Evolutionary conservation across 192 early-diverging fungal genomes (phyloP), one percentile per base, ranked within the genome.

Genomic region (Backusella tarrabulga): DNA sequence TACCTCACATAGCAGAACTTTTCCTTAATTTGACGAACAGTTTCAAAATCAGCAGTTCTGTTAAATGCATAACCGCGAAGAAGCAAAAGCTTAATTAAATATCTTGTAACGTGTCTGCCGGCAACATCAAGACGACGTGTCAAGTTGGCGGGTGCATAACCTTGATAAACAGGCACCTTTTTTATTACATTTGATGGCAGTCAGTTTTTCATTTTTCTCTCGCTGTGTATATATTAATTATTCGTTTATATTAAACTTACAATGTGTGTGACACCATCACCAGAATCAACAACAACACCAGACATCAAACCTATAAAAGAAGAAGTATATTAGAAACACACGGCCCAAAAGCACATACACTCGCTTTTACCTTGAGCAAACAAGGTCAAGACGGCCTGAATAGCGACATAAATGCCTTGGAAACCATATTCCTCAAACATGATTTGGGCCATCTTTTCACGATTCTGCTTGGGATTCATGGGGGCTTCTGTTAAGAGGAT

Each of bases 371-470:
- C 97, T 91, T 98, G 96, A n/a, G 97, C 97, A 78, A 98, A 99
- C 26, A 99, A 89, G 8, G 97, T 98, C 72, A 99, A 86, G 21
- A 99, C 96, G 8, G 97, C 98, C 84, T 99, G 98, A 76, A 99
- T 97, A 52, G 96, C 94, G 15, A 99, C 93, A 79, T 97, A 97
- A 71, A 93, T 91, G 23, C 93, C 96, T 41, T 93, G 89, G 86
- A 99, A 98, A 3, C 95, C 95, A 79, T 97, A 99, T 42, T 92
- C 91, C 81, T 99, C 97, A 90, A 99, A 97, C 97, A 99, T 98
- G 74, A 91, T 86, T 81, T 96, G 89, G 71, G 90, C 90, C 97
- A 98, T 99, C 84, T 92, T 90, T 84, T 95, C 91, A 36, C 98
- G 84, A 83, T 99, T 99, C 35, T 86, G 85, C 82, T 90, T 90